Evolutionary conservation across 331 rosid species (phyloP).

Genomic region (Ulmus americana): DNA sequence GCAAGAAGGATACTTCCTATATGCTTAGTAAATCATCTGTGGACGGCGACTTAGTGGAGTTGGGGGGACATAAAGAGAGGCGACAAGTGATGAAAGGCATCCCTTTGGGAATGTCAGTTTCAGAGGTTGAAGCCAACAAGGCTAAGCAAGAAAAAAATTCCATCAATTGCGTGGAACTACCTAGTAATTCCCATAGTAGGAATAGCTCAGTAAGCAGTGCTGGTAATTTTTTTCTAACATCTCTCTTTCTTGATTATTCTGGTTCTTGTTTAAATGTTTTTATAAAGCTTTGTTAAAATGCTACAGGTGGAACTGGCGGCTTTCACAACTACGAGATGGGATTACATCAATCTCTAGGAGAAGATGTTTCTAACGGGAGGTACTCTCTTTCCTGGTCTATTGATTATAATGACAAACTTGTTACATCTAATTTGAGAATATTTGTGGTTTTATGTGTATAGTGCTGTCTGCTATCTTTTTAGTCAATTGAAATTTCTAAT

Average conservation of each 20-base stretch:
- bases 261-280: constrained; percentile 15
- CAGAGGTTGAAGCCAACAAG: constrained; percentile 36
- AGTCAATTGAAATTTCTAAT: neutral
- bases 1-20: constrained; percentile 34
- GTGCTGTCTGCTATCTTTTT: neutral
- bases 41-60: constrained; percentile 41
- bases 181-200: constrained; percentile 46
- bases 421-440: neutral
- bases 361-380: constrained; percentile 57
- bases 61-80: constrained; percentile 41
- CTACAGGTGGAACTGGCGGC: constrained; percentile 56
- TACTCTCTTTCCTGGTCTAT: constrained; percentile 8
- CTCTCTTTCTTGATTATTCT: constrained; percentile 4
- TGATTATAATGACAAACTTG: neutral
- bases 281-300: constrained; percentile 2
- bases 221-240: constrained; percentile 29
- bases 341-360: constrained; percentile 44
- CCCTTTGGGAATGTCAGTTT: constrained; percentile 26
- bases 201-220: constrained; percentile 61
- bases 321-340: constrained; percentile 44
- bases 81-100: constrained; percentile 37
- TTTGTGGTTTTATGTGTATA: neutral
- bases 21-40: constrained; percentile 37
- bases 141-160: constrained; percentile 41
- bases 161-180: constrained; percentile 41